Base-by-base conservation (phyloP, 306 rosid species). In the Dalbergia cultrata region DNA sequence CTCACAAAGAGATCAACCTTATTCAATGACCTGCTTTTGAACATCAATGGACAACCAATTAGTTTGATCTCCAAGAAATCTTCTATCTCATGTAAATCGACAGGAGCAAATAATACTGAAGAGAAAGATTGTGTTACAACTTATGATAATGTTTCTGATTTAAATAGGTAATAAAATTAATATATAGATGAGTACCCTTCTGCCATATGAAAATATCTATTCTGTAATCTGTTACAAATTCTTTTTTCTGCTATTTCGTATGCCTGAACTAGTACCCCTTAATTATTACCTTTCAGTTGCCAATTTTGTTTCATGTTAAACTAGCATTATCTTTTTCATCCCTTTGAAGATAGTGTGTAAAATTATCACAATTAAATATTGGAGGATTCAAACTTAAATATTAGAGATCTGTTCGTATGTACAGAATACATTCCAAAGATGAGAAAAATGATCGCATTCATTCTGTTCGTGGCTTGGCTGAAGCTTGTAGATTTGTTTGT, bases 401-500 rank as follows among this genome's bases (percentile, higher is more conserved):
- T 53, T 70, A 74, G 77, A 86, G 72, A 72, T 50, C 73, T 41
- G 79, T 11, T 82, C 66, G 59, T 52, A 16, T 84, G 50, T 75
- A 69, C 90, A 89, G 92, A 80, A 54, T 85, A 59, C 87, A 77
- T 79, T 58, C 68, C 62, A 85, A 90, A 84, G 93, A 80, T 33
- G 87, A 82, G 31, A 85, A 90, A 83, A 85, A 82, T 75, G 86
- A 78, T 68, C 69, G 21, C 50, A 70, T 44, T 81, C 80, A 14
- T 71, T 73, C 88, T 66, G 75, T 79, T 76, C 86, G 21, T 75
- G 95, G 90, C 81, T 84, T 93, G 72, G 90, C 90, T 67, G 94
- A 86, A 64, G 97, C 97, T 79, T 91, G 92, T 87, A 92, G 81
- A 78, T 95, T 89, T 74, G 91, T 69, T 68, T 82, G 49, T 80